A percentile compares a stretch with the other conserved stretches of the same genome.
These are phyloP conservation scores for Diplodia sapinea DNA, from an alignment of 2,329 filamentous ascomycete species.

Conservation along the genomic window DNA sequence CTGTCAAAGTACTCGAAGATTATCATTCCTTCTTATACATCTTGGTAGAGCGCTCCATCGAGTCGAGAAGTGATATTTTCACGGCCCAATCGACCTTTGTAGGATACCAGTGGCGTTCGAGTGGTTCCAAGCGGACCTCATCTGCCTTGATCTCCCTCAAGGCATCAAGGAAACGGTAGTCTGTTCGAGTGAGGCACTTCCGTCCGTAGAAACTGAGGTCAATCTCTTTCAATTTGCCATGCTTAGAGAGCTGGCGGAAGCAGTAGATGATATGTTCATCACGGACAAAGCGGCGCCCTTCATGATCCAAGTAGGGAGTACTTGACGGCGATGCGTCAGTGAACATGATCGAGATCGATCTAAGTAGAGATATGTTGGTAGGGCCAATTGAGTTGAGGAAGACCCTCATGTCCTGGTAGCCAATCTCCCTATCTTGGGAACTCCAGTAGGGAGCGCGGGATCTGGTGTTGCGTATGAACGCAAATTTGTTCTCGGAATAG, in stretches of 20 bases:
- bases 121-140: slow-evolving; percentile 41
- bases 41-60: slow-evolving; percentile 47
- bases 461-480: slow-evolving; percentile 49
- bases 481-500: slow-evolving; percentile 58
- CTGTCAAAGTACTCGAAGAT: neutral
- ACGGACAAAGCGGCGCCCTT: slow-evolving; percentile 56
- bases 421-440: slow-evolving; percentile 52
- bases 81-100: slow-evolving; percentile 45
- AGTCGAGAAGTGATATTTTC: slow-evolving; percentile 42
- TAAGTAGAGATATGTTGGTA: slow-evolving; percentile 54
- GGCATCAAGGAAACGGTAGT: slow-evolving; percentile 53
- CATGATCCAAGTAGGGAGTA: slow-evolving; percentile 47
- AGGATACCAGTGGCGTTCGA: slow-evolving; percentile 36
- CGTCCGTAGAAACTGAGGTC: slow-evolving; percentile 53
- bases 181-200: slow-evolving; percentile 41
- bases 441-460: slow-evolving; percentile 51
- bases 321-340: slow-evolving; percentile 53
- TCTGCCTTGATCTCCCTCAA: slow-evolving; percentile 54
- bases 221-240: slow-evolving; percentile 51
- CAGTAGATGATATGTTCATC: slow-evolving; percentile 55
- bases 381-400: slow-evolving; percentile 57
- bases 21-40: slow-evolving; percentile 39
- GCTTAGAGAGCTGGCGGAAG: slow-evolving; percentile 50
- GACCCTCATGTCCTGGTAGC: slow-evolving; percentile 53
- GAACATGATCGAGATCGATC: slow-evolving; percentile 52